A percentile compares a stretch with the other conserved stretches of the same genome.
Evolutionary conservation across 441 rosid genomes (phyloP).

Genomic region (Syzygium malaccense): DNA sequence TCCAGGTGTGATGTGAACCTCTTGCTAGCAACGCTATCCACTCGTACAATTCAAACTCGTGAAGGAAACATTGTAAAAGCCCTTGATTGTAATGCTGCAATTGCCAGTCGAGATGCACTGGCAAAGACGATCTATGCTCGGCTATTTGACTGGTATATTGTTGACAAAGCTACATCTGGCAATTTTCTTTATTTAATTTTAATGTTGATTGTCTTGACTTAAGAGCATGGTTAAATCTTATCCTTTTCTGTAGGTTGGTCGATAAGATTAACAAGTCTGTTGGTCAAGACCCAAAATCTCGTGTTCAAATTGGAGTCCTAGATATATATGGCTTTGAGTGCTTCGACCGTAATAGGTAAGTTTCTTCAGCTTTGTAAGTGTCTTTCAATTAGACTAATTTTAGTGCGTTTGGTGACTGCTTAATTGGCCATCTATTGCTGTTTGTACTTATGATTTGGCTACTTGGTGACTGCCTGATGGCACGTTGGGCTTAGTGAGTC

Average conservation of each 20-base stretch:
- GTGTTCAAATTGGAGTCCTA: slow-evolving; percentile 76
- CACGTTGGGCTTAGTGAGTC: not conserved
- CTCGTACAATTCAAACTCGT: slow-evolving; percentile 92
- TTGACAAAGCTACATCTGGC: not conserved
- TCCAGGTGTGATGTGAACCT: slow-evolving; percentile 82
- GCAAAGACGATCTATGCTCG: slow-evolving; percentile 94
- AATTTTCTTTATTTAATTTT: not conserved
- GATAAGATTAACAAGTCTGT: slow-evolving; percentile 84
- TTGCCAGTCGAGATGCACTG: slow-evolving; percentile 91
- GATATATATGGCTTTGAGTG: slow-evolving; percentile 98
- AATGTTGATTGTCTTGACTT: not conserved
- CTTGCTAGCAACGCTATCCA: slow-evolving; percentile 69
- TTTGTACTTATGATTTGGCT: not conserved
- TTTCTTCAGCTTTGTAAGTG: not conserved
- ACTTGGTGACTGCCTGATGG: not conserved
- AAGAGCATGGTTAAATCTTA: slow-evolving; percentile 5
- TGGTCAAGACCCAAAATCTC: slow-evolving; percentile 77
- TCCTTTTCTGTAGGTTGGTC: slow-evolving; percentile 60
- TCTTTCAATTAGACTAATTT: not conserved
- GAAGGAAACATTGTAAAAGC: slow-evolving; percentile 90
- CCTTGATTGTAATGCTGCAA: slow-evolving; percentile 88
- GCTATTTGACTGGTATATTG: slow-evolving; percentile 80
- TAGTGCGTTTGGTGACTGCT: not conserved
- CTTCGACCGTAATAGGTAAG: slow-evolving; percentile 79
- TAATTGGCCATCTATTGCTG: not conserved